Evolutionary conservation across 805 yeast species (phyloP).

Genomic region (Ogataea trehalophila): DNA sequence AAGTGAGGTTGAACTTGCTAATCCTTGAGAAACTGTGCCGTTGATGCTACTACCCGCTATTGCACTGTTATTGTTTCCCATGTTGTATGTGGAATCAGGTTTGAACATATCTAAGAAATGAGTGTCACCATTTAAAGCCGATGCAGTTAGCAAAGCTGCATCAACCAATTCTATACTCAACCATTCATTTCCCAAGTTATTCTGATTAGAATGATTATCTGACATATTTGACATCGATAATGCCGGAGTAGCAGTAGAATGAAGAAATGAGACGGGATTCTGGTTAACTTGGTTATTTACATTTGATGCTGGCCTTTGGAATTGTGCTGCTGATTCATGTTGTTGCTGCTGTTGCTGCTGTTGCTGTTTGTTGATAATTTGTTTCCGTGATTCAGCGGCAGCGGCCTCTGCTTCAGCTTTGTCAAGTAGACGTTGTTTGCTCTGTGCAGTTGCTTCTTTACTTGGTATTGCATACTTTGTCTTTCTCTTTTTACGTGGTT

Average conservation of each 20-base stretch:
- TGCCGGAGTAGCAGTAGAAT: background rate
- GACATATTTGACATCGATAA: background rate
- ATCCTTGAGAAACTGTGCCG: background rate
- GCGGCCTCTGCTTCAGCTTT: background rate
- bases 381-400: background rate
- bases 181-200: conserved; percentile 52
- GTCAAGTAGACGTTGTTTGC: background rate
- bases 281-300: background rate
- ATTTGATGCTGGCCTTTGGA: background rate
- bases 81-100: conserved; percentile 16
- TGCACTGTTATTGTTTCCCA: conserved; percentile 1
- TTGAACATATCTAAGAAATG: conserved; percentile 53
- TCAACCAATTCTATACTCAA: conserved; percentile 64
- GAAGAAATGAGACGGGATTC: conserved; percentile 1
- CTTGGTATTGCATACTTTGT: conserved; percentile 9
- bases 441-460: background rate
- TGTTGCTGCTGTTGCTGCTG: background rate
- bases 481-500: conserved; percentile 14
- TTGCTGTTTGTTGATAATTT: background rate
- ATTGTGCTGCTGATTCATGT: background rate
- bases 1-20: no score
- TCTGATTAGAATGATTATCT: background rate
- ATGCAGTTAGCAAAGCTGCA: conserved; percentile 70
- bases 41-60: background rate
- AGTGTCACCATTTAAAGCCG: conserved; percentile 60